Base-by-base conservation (phyloP, 805 yeast species). In the Pichia exigua region DNA sequence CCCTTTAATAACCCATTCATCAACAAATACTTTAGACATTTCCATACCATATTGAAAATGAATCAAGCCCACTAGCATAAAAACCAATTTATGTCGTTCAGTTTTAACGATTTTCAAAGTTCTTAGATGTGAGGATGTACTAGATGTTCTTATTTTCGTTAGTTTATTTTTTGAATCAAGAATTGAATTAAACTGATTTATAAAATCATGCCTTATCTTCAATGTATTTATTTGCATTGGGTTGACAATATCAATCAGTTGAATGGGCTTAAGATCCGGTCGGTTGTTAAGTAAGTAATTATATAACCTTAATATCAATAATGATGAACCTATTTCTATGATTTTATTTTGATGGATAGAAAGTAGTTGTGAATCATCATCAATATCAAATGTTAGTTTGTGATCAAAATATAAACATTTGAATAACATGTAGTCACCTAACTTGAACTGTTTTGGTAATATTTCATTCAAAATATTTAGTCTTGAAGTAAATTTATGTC, bases 1-100 rank as follows among this genome's bases (percentile, higher is more conserved):
- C 4, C 69, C 70, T 21, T 44, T 40, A 12, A 67, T 58, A 8
- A 67, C 48, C 54, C 66, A 65, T 9, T 66, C 63, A 43, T 58
- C 60, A 9, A 66, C 54, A 47, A 63, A 66, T 39, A 57, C 57
- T 8, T 24, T 27, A 18, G 60, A 53, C 28, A 52, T 55, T 2
- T 32, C 32, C 3, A 46, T 21, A 1, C 67, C 69, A 22, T 60
- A 55, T 48, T 64, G 61, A 11, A 53, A 56, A 42, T 56, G 48
- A 9, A 67, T 49, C 44, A 64, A 61, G 2, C 70, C 71, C n/a
- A 61, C 46, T 15, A 64, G 13, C 38, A 54, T 57, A 9, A 59
- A 54, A 17, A 65, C 30, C 6, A 64, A 44, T 26, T 50, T 57
- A 26, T 60, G 60, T 47, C 66, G 47, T 9, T 54, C 39, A 26